Percentiles rank a stretch among this genome's conserved stretches.
These are phyloP conservation scores for Astrothelium macrocarpum DNA, from an alignment of 495 filamentous ascomycete genomes.

Conservation along the genomic window DNA sequence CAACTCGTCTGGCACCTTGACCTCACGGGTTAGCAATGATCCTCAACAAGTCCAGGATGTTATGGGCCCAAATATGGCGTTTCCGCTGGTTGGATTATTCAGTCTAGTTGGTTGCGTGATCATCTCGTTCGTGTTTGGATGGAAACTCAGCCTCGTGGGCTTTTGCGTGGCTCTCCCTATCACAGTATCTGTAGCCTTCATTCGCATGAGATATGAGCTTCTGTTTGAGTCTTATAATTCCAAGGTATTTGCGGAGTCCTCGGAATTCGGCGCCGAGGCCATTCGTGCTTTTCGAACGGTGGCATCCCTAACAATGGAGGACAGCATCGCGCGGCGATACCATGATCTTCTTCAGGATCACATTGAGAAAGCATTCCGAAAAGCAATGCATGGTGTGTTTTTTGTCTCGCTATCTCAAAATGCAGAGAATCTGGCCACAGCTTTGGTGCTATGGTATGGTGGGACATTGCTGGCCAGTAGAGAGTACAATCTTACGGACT, in stretches of 20 bases:
- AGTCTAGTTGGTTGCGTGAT: conserved; percentile 40
- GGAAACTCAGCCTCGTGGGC: conserved; percentile 46
- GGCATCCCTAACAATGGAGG: conserved; percentile 45
- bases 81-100: conserved; percentile 41
- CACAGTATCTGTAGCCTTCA: conserved; percentile 41
- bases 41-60: conserved; percentile 55
- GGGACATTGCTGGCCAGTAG: conserved; percentile 42
- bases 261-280: conserved; percentile 49
- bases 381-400: background rate
- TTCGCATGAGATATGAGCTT: conserved; percentile 43
- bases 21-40: conserved; percentile 45
- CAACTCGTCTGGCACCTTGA: conserved; percentile 42
- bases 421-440: conserved; percentile 38
- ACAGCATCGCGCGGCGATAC: conserved; percentile 20
- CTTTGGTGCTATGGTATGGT: conserved; percentile 52
- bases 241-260: conserved; percentile 44
- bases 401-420: conserved; percentile 27
- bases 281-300: conserved; percentile 49
- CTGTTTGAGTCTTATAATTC: conserved; percentile 44
- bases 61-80: conserved; percentile 46
- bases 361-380: background rate
- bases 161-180: conserved; percentile 44
- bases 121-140: conserved; percentile 47
- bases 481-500: conserved; percentile 38
- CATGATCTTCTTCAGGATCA: conserved; percentile 2